Evolutionary conservation across 2,329 filamentous ascomycete genomes (phyloP).

Genomic region (Cladosporium halotolerans): DNA sequence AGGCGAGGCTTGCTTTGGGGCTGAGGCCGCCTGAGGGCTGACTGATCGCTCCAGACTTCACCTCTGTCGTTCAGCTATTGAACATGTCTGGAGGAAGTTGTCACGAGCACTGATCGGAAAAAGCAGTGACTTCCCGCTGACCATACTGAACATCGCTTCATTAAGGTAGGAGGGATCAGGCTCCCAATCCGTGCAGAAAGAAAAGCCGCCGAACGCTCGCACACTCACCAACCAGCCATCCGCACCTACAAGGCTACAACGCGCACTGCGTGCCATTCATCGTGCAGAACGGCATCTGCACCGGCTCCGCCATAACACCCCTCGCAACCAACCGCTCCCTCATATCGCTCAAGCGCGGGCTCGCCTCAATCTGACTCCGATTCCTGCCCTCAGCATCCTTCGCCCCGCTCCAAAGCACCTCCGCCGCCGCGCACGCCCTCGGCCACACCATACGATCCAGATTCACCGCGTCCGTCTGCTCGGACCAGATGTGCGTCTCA

Average conservation of each 20-base stretch:
- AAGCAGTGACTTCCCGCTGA: too few relatives aligned
- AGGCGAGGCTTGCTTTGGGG: too few relatives aligned
- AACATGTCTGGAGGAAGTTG: too few relatives aligned
- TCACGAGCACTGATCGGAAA: too few relatives aligned
- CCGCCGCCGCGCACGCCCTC: conserved; percentile 63
- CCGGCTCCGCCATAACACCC: conserved; percentile 58
- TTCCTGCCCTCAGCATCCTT: conserved; percentile 61
- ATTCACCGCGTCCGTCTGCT: conserved; percentile 68
- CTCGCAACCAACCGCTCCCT: conserved; percentile 66
- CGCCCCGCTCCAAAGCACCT: conserved; percentile 73
- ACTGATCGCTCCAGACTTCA: not conserved
- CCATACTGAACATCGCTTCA: too few relatives aligned
- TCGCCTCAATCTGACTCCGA: conserved; percentile 63
- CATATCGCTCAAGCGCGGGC: conserved; percentile 65
- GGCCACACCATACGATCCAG: conserved; percentile 76
- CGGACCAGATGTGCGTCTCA: conserved; percentile 75
- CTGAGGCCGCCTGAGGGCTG: too few relatives aligned
- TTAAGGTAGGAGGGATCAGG: too few relatives aligned
- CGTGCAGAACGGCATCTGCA: conserved; percentile 69
- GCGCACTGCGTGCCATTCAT: conserved; percentile 51
- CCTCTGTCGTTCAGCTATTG: not conserved
- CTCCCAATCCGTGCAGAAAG: too few relatives aligned
- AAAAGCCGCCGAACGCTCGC: too few relatives aligned
- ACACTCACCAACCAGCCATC: not conserved
- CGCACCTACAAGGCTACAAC: conserved; percentile 10